phyloP scores from a whole-genome alignment of 2,329 filamentous ascomycete genomes.

The Neocucurbitaria cava region DNA sequence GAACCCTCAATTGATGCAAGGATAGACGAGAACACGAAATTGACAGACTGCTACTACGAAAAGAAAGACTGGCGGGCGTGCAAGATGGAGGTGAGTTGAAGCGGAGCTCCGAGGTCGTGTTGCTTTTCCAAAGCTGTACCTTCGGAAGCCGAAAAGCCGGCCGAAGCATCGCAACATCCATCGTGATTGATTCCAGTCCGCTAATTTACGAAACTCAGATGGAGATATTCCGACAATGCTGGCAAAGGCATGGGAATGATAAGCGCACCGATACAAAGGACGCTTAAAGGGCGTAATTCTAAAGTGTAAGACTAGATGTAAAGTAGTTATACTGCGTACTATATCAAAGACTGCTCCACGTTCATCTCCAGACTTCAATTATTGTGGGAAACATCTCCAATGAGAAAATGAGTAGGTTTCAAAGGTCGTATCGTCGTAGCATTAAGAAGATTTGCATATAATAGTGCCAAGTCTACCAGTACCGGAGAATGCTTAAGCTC shows the following conservation, averaged over 20 bases:
- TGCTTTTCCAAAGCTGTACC: conserved; percentile 1
- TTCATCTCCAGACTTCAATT: no score
- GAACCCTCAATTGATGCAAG: background rate
- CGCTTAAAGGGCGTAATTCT: conserved; percentile 47
- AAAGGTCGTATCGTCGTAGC: background rate
- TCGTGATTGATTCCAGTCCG: background rate
- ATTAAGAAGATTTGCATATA: background rate
- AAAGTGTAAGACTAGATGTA: background rate
- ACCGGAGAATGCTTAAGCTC: background rate
- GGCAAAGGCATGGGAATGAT: conserved; percentile 89
- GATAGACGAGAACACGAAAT: conserved; percentile 81
- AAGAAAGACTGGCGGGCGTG: conserved; percentile 96
- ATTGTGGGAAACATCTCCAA: background rate
- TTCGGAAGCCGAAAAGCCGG: conserved; percentile 33
- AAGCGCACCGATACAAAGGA: conserved; percentile 80
- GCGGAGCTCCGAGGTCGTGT: conserved; percentile 18
- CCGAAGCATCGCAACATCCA: conserved; percentile 26
- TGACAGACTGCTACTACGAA: conserved; percentile 96
- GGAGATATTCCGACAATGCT: conserved; percentile 86
- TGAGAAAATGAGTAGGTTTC: background rate
- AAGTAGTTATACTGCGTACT: no score
- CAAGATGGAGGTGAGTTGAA: conserved; percentile 80
- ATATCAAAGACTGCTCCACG: no score
- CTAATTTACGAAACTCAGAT: conserved; percentile 64
- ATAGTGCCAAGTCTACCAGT: background rate